These are phyloP conservation scores for Drechmeria coniospora DNA, from an alignment of 2,329 filamentous ascomycete genomes.

Conservation along the genomic window DNA sequence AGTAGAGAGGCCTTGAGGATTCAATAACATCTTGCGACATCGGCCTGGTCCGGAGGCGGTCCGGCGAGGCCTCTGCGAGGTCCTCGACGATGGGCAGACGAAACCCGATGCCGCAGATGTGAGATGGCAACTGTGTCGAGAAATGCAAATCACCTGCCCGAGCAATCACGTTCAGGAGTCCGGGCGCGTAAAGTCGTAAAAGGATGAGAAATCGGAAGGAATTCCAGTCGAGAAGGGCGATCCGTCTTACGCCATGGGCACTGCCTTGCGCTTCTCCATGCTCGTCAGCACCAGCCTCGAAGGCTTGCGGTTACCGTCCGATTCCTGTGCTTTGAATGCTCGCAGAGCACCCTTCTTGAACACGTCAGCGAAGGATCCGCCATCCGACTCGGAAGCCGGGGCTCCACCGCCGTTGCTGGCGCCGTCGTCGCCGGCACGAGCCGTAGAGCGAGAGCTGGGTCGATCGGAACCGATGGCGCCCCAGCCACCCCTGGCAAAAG, in stretches of 20 bases:
- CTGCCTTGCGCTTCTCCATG: constrained; percentile 70
- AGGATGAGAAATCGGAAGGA: constrained; percentile 12
- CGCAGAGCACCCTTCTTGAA: constrained; percentile 44
- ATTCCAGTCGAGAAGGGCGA: constrained; percentile 7
- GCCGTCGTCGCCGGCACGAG: constrained; percentile 47
- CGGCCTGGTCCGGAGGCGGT: too few species aligned
- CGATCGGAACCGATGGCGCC: constrained; percentile 79
- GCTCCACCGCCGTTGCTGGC: constrained; percentile 37
- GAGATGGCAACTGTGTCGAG: constrained; percentile 5
- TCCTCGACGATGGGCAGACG: neutral
- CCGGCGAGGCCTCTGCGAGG: too few species aligned
- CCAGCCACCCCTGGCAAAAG: constrained; percentile 55
- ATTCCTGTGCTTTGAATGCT: constrained; percentile 36
- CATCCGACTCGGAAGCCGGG: constrained; percentile 29
- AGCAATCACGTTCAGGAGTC: constrained; percentile 21
- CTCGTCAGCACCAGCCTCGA: constrained; percentile 78
- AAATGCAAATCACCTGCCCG: constrained; percentile 17
- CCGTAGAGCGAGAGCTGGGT: constrained; percentile 55
- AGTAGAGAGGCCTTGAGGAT: constrained; percentile 18
- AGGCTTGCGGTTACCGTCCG: constrained; percentile 58
- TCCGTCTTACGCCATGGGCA: constrained; percentile 9
- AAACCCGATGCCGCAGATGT: constrained; percentile 1
- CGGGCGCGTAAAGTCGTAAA: constrained; percentile 22
- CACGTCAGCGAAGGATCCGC: constrained; percentile 48
- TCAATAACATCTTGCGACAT: constrained; percentile 8